Conservation (phyloP, 306 rosid genomes). For the Crotalaria pallida region DNA sequence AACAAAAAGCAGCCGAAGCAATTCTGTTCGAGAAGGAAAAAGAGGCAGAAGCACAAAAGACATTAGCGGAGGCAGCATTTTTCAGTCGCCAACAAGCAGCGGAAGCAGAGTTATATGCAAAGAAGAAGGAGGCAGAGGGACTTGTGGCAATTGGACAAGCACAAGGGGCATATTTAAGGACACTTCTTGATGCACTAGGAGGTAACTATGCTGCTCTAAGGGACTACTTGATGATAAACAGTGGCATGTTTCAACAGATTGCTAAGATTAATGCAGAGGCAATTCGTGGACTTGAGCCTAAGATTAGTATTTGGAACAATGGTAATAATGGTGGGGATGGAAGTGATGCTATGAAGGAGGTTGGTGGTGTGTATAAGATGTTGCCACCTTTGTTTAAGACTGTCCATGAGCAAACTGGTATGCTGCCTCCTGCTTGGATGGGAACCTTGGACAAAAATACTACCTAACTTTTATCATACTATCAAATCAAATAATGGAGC, state of each 20-base stretch:
- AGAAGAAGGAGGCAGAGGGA: constrained; percentile 37
- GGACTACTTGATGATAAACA: constrained; percentile 31
- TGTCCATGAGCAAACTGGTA: constrained; percentile 36
- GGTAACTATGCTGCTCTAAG: constrained; percentile 18
- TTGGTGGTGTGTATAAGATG: constrained; percentile 33
- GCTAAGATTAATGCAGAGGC: constrained; percentile 34
- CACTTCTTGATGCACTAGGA: constrained; percentile 26
- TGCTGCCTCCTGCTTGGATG: constrained; percentile 41
- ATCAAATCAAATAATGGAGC: too few relatives aligned
- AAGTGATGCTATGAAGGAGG: constrained; percentile 16
- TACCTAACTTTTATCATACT: not conserved
- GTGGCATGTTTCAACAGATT: constrained; percentile 31
- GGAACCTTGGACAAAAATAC: constrained; percentile 4
- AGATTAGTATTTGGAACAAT: constrained; percentile 35
- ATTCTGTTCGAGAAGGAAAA: constrained; percentile 25
- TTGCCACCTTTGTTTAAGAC: constrained; percentile 35
- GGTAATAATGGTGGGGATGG: too few relatives aligned
- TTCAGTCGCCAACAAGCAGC: constrained; percentile 25
- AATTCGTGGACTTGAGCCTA: constrained; percentile 31
- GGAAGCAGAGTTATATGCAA: constrained; percentile 23
- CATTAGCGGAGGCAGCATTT: constrained; percentile 23
- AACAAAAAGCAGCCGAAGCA: constrained; percentile 30
- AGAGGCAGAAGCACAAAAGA: constrained; percentile 31
- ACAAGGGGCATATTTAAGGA: constrained; percentile 15
- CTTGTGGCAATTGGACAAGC: constrained; percentile 24